phyloP scores from a whole-genome alignment of 345 rosid species.

The Brassica incana region DNA sequence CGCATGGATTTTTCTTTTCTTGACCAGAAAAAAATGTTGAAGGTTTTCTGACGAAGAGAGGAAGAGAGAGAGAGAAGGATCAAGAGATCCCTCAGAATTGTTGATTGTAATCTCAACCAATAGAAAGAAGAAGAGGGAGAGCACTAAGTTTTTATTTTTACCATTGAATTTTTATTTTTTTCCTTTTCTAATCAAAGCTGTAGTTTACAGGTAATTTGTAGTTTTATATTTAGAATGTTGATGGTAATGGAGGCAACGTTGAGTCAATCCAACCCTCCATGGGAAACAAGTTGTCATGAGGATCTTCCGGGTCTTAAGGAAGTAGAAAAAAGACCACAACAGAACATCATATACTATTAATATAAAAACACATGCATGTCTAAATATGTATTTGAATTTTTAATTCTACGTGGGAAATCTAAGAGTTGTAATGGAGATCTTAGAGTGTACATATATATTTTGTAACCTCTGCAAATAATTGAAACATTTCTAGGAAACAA shows the following conservation, averaged over 20 bases:
- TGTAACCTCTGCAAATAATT: background rate
- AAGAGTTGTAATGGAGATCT: background rate
- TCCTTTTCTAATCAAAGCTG: background rate
- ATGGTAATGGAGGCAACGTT: slow-evolving; percentile 42
- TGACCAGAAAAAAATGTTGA: slow-evolving; percentile 28
- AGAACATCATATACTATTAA: background rate
- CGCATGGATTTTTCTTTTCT: slow-evolving; percentile 23
- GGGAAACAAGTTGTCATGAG: slow-evolving; percentile 37
- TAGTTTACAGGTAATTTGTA: slow-evolving; percentile 29
- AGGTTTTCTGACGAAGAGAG: slow-evolving; percentile 8
- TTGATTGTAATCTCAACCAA: slow-evolving; percentile 34
- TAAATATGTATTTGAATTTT: background rate
- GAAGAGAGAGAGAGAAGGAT: slow-evolving; percentile 20
- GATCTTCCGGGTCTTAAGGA: slow-evolving; percentile 29
- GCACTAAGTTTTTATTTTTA: slow-evolving; percentile 37
- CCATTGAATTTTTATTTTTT: background rate
- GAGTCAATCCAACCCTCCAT: slow-evolving; percentile 33
- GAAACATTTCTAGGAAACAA: background rate
- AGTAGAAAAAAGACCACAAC: slow-evolving; percentile 25
- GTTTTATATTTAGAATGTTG: slow-evolving; percentile 25
- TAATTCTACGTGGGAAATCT: background rate
- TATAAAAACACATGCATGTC: background rate
- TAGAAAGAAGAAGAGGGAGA: slow-evolving; percentile 42
- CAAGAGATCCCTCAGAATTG: slow-evolving; percentile 18
- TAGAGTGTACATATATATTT: background rate